phyloP scores from a whole-genome alignment of 495 filamentous ascomycete genomes.

The Xylaria castorea region DNA sequence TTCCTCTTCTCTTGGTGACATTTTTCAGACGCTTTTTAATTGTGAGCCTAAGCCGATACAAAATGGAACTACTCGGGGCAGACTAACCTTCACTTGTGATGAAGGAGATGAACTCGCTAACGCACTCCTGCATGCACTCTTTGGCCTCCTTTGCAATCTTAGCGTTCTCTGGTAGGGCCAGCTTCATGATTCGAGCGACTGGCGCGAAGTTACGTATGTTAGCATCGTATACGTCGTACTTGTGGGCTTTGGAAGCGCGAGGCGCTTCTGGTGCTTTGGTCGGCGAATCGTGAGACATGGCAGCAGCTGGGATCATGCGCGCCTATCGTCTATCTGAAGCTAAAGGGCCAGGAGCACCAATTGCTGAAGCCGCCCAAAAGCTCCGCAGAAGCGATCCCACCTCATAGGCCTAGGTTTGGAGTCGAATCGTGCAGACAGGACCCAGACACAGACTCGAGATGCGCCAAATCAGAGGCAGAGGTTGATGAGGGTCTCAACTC shows the following conservation, averaged over 20 bases:
- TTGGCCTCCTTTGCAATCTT: constrained; percentile 99
- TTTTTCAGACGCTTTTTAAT: constrained; percentile 89
- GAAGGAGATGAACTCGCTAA: constrained; percentile 99
- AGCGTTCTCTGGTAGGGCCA: constrained; percentile 93
- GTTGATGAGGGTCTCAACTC: constrained; percentile 56
- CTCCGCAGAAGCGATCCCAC: constrained; percentile 41
- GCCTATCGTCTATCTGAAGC: constrained; percentile 43
- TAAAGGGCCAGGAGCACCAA: constrained; percentile 44
- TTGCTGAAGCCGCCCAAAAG: constrained; percentile 43
- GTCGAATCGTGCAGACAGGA: constrained; percentile 45
- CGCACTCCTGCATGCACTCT: constrained; percentile 99
- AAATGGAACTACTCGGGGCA: constrained; percentile 24
- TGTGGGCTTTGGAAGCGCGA: constrained; percentile 54
- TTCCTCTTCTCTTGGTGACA: constrained; percentile 99
- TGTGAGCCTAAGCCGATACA: constrained; percentile 33
- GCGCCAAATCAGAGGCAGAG: constrained; percentile 50
- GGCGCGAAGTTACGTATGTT: constrained; percentile 85
- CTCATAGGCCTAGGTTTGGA: constrained; percentile 33
- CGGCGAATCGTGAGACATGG: constrained; percentile 63
- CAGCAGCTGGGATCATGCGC: constrained; percentile 41
- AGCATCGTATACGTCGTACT: constrained; percentile 71
- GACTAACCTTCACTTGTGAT: constrained; percentile 95
- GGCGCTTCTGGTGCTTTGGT: constrained; percentile 54
- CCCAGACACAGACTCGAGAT: constrained; percentile 59
- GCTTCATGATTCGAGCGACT: constrained; percentile 99